phyloP scores from a whole-genome alignment of 2,329 filamentous ascomycete genomes.

The Trichoderma sp. region DNA sequence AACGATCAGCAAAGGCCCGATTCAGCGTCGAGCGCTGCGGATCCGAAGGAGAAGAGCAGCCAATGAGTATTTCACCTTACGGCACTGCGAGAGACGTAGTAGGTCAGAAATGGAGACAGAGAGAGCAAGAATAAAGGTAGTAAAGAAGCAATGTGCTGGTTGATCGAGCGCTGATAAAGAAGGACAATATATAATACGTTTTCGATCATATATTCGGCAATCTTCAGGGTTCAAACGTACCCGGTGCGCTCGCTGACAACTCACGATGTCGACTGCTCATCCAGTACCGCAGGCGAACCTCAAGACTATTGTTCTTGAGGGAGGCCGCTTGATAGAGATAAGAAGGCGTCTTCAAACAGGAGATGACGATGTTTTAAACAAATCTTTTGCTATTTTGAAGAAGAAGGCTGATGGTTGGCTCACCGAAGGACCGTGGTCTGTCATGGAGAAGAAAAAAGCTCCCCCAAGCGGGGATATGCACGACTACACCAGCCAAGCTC shows the following conservation, averaged over 20 bases:
- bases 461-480: slow-evolving; percentile 23
- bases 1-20: neutral
- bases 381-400: neutral
- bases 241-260: neutral
- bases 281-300: neutral
- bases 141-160: neutral
- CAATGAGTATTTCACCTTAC: neutral
- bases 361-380: slow-evolving; percentile 1
- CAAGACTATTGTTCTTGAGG: slow-evolving; percentile 23
- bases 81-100: neutral
- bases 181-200: neutral
- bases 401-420: slow-evolving; percentile 22
- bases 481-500: slow-evolving; percentile 27
- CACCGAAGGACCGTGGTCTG: slow-evolving; percentile 23
- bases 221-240: too few species aligned
- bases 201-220: neutral
- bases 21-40: neutral
- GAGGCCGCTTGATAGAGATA: neutral
- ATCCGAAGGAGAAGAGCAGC: neutral
- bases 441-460: slow-evolving; percentile 22
- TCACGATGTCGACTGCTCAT: neutral
- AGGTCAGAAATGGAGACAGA: neutral
- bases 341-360: slow-evolving; percentile 5
- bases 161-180: neutral
- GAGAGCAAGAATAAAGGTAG: neutral